Conservation (phyloP, 148 eudicot genomes). For the Suaeda aralocaspica region DNA sequence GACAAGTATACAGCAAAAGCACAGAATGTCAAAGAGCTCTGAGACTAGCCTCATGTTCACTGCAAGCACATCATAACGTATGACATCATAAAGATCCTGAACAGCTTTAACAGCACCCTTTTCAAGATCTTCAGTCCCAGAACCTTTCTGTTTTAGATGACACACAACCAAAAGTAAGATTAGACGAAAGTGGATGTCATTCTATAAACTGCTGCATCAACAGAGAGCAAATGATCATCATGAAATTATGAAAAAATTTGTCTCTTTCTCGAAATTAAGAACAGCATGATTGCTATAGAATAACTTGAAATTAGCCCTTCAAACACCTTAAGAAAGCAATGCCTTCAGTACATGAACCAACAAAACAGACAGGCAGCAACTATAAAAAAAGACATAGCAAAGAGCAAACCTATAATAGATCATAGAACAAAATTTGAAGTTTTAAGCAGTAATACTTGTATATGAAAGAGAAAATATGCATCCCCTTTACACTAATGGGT, state of each 20-base stretch:
- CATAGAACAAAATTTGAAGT: too few species aligned
- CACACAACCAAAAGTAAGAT: conserved; percentile 11
- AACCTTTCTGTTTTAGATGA: conserved; percentile 52
- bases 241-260: not conserved
- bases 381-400: too few species aligned
- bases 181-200: not conserved
- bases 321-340: not conserved
- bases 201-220: not conserved
- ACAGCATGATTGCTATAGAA: not conserved
- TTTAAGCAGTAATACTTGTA: too few species aligned
- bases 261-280: not conserved
- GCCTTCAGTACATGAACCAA: too few species aligned
- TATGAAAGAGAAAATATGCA: too few species aligned
- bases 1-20: not conserved
- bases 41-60: conserved; percentile 67
- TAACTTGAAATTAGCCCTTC: not conserved
- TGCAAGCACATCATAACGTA: conserved; percentile 65
- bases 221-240: not conserved
- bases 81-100: conserved; percentile 91
- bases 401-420: too few species aligned
- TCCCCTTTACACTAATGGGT: too few species aligned
- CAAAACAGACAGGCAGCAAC: too few species aligned
- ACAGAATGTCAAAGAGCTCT: not conserved
- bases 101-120: conserved; percentile 92
- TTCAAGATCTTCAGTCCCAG: conserved; percentile 59